Base-by-base conservation (phyloP, 1,284 basidiomycete genomes). In the Hypsizygus ulmarius region DNA sequence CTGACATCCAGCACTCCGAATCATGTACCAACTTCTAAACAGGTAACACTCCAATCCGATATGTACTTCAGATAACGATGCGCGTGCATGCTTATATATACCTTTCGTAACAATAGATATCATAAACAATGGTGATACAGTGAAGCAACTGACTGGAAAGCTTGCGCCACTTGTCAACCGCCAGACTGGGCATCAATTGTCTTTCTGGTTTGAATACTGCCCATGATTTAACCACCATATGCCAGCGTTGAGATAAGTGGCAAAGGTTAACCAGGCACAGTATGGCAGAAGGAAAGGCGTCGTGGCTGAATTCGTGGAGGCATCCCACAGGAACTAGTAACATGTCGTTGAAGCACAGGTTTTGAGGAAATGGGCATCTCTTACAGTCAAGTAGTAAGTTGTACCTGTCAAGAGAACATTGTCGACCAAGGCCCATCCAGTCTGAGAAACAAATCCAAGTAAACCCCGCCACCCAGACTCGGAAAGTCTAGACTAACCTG, bases 211-310 rank as follows among this genome's bases (percentile, higher is more conserved):
- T 38, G 21, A n/a, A 16, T 36, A 8, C 18, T n/a, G 33, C 16
- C 52, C 52, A 16, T 66, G 63, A 58, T 79, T 81, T 53, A 77
- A 58, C 69, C 72, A 80, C 76, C 78, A 82, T 44, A 77, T 70
- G 5, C 80, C 79, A 21, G 70, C 82, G 64, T 87, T 89, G 48
- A 91, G 71, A 67, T 87, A 90, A 5, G 84, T 83, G 1, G 80
- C 82, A 56, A 77, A 85, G 2, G 72, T 66, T 19, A 84, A 58
- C 84, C 84, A 88, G 0, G 69, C 73, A 50, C 81, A 84, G 65
- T 85, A 86, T 5, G 84, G 83, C 18, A 74, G 65, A 15, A 84
- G 66, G 60, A 82, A 73, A 59, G 76, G 80, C 2, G 78, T 80
- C 5, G 82, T 74, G 54, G 65, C 67, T 28, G 75, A 75, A 28